phyloP scores from a whole-genome alignment of 164 flowering plant genomes.

The Sextonia rubra region DNA sequence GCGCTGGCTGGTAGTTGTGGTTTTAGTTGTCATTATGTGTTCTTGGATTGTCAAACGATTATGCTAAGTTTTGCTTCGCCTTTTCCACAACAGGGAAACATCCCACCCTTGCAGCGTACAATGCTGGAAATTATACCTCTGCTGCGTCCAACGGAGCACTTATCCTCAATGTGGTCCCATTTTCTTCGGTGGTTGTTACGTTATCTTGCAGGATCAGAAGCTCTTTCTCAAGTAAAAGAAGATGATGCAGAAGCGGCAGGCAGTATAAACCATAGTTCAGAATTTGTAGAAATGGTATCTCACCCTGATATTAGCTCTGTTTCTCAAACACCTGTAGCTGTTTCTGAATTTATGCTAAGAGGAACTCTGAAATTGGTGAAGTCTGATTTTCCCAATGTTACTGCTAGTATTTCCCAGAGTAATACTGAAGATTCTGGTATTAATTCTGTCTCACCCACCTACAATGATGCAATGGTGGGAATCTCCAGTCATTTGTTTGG shows the following conservation, averaged over 20 bases:
- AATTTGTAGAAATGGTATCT: constrained; percentile 15
- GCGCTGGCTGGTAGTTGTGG: neutral
- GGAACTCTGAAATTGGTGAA: constrained; percentile 18
- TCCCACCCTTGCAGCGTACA: constrained; percentile 76
- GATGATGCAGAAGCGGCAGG: constrained; percentile 28
- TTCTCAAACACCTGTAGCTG: constrained; percentile 2
- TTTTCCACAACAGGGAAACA: constrained; percentile 47
- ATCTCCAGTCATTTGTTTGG: constrained; percentile 45
- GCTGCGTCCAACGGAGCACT: constrained; percentile 59
- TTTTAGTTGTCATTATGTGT: neutral
- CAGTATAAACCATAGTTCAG: constrained; percentile 21
- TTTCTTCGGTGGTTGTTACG: constrained; percentile 54
- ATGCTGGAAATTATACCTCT: constrained; percentile 71
- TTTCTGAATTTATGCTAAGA: constrained; percentile 12
- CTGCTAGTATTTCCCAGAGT: constrained; percentile 20
- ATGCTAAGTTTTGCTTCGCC: constrained; percentile 1
- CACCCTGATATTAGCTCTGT: constrained; percentile 2
- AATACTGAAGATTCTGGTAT: constrained; percentile 22
- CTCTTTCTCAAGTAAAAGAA: constrained; percentile 29
- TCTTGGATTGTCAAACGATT: neutral
- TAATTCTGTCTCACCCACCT: constrained; percentile 19
- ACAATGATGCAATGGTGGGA: constrained; percentile 9
- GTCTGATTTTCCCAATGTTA: constrained; percentile 35
- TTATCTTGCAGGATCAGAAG: constrained; percentile 66
- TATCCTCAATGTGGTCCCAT: constrained; percentile 78